Evolutionary conservation across 2,329 filamentous ascomycete genomes (phyloP), one percentile per base, ranked within the genome.

Genomic region (Huntiella moniliformis): DNA sequence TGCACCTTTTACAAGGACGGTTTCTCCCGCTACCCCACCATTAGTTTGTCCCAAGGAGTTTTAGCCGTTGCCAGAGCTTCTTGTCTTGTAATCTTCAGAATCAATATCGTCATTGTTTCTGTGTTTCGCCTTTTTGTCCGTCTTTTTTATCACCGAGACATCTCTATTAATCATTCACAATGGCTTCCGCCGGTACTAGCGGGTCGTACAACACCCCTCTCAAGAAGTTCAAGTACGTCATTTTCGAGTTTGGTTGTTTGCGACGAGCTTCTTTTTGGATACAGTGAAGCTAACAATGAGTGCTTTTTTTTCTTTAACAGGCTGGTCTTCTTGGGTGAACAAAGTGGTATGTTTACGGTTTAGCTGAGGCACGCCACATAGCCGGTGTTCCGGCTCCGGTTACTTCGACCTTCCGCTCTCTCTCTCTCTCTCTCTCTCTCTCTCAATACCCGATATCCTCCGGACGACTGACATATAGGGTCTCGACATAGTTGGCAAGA

Each of bases 161-260:
- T 28, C 22, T 28, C 22, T 28, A 28, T 28, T 28, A 28, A 36
- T 42, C 17, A 18, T 43, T 59, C 63, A 74, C 61, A 61, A 94
- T 94, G 87, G 83, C 87, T 63, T 77, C 85, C 66, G 68, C 77
- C 56, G 64, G 61, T 57, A 64, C 68, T 52, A 79, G 78, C 59
- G 83, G 82, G 63, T 84, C 83, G 53, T 98, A 96, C 73, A 95
- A 92, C 64, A 96, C 96, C 71, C 91, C 91, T 58, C 71, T 98
- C 67, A 98, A 98, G 82, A 98, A 98, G 67, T 98, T 96, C 81
- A 98, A 98, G 87, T 95, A 71, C 51, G 58, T 56, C 18, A 46
- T 33, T 28, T 28, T 28, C 22, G 22, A 28, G 22, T 28, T 28
- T 28, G 10, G 22, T 28, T n/a, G 22, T 39, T 11, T 39, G 37